Base-by-base conservation (phyloP, 345 rosid species). In the Corchorus olitorius region DNA sequence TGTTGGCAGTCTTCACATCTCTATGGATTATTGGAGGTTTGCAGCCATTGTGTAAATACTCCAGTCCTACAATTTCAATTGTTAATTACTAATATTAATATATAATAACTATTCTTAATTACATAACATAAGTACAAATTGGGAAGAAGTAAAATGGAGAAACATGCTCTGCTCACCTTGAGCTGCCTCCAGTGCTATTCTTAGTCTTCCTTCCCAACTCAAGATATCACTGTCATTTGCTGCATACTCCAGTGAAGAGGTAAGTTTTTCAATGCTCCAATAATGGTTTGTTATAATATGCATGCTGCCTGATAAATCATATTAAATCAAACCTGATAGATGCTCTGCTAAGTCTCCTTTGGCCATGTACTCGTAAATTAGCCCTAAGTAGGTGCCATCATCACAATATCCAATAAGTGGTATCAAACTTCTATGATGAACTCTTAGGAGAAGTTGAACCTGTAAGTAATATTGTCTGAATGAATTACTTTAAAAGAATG, bases 291-390 rank as follows among this genome's bases (percentile, higher is more conserved):
- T 0, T 39, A 27, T 39, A 39, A 39, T 39, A 39, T 3, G 43
- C 1, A 39, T 3, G 43, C 43, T 39, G 43, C 43, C 43, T 39
- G 43, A 39, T 39, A 39, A 39, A 27, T 27, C 27, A 27, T 27
- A 27, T 27, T 27, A 27, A 6, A 39, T 39, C 43, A 39, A 39
- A 83, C 86, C 86, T 60, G 41, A 70, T 76, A 83, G 56, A 82
- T 84, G 80, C 20, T 80, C 75, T 39, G 70, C 72, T 14, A 92
- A 34, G 70, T 88, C 81, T 65, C 93, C 97, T 22, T 78, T 77
- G 1, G 83, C 85, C 94, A 92, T 88, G 52, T 81, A 87, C 79
- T 87, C 94, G 59, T 90, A 90, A n/a, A 91, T 76, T 1, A 89
- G 83, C 33, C 78, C 90, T 70, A 81, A 72, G 61, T 81, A 76